A percentile compares a stretch with the other conserved stretches of the same genome.
These are phyloP conservation scores for Lomentospora prolificans DNA, from an alignment of 2,329 filamentous ascomycete species.

Conservation along the genomic window DNA sequence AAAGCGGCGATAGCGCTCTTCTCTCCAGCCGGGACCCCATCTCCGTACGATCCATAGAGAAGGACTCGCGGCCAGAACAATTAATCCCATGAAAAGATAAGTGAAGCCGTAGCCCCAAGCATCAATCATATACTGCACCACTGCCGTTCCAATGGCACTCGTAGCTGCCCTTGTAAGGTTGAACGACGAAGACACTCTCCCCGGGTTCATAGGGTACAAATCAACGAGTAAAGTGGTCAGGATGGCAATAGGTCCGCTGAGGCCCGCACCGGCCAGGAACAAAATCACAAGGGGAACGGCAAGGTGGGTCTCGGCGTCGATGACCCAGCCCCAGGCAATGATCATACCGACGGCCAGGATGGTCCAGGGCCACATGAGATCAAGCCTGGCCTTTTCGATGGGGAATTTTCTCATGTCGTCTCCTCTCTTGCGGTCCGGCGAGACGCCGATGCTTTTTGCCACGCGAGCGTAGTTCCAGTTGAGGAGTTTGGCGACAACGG, in stretches of 20 bases:
- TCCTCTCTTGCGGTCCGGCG: conserved; percentile 42
- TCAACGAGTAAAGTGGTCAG: conserved; percentile 32
- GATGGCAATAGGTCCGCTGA: conserved; percentile 37
- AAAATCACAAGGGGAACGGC: conserved; percentile 37
- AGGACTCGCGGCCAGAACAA: conserved; percentile 19
- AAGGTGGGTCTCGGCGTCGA: conserved; percentile 30
- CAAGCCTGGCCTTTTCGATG: conserved; percentile 39
- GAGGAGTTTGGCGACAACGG: conserved; percentile 42
- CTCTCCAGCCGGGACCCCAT: conserved; percentile 22
- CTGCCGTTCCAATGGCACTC: conserved; percentile 28
- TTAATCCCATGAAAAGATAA: conserved; percentile 23
- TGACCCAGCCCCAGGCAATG: conserved; percentile 42
- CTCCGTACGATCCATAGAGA: conserved; percentile 19
- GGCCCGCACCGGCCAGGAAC: conserved; percentile 34
- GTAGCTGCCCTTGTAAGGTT: conserved; percentile 30
- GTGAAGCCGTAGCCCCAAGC: conserved; percentile 29
- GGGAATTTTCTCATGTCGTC: conserved; percentile 38
- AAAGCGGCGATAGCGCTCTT: conserved; percentile 19
- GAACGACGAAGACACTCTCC: conserved; percentile 30
- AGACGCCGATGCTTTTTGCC: conserved; percentile 40
- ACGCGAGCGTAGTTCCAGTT: conserved; percentile 60
- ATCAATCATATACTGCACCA: conserved; percentile 30
- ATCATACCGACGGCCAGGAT: conserved; percentile 36
- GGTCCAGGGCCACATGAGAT: conserved; percentile 40
- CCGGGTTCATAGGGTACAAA: conserved; percentile 29